phyloP scores from a whole-genome alignment of 2,329 filamentous ascomycete genomes.

The Dothiorella sarmentorum region DNA sequence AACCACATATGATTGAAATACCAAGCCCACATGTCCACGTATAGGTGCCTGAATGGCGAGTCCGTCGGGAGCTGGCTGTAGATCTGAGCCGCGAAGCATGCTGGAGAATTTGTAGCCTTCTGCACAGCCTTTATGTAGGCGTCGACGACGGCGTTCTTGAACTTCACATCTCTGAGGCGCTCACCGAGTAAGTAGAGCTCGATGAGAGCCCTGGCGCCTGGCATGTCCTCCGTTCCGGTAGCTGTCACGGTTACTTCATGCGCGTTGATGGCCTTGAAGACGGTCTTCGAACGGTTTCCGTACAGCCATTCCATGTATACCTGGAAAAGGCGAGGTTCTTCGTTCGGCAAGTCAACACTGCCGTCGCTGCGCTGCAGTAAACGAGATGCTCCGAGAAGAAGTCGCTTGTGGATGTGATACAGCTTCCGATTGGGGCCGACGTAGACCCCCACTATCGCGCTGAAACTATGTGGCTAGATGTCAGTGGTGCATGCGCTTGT shows the following conservation, averaged over 20 bases:
- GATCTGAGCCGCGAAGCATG: not conserved
- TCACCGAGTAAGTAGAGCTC: slow-evolving; percentile 25
- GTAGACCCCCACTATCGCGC: too few species aligned
- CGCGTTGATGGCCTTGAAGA: not conserved
- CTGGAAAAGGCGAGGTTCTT: slow-evolving; percentile 14
- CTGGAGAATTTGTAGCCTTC: not conserved
- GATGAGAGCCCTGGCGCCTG: not conserved
- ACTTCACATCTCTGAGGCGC: slow-evolving; percentile 24
- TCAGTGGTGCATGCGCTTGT: too few species aligned
- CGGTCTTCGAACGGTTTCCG: not conserved
- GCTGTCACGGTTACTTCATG: not conserved
- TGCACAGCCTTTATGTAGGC: slow-evolving; percentile 18
- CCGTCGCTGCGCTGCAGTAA: too few species aligned
- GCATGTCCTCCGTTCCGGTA: not conserved
- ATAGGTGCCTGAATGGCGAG: not conserved
- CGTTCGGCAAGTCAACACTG: slow-evolving; percentile 5
- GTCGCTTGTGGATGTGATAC: too few species aligned
- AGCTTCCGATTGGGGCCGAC: too few species aligned
- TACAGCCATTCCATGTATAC: slow-evolving; percentile 18
- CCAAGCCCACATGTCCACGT: slow-evolving; percentile 2
- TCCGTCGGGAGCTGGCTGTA: not conserved
- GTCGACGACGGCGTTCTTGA: slow-evolving; percentile 26
- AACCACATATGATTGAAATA: not conserved
- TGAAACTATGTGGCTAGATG: too few species aligned
- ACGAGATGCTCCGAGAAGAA: too few species aligned